These are phyloP conservation scores for Aureobasidium sp. DNA, from an alignment of 2,329 filamentous ascomycete genomes.

Conservation along the genomic window DNA sequence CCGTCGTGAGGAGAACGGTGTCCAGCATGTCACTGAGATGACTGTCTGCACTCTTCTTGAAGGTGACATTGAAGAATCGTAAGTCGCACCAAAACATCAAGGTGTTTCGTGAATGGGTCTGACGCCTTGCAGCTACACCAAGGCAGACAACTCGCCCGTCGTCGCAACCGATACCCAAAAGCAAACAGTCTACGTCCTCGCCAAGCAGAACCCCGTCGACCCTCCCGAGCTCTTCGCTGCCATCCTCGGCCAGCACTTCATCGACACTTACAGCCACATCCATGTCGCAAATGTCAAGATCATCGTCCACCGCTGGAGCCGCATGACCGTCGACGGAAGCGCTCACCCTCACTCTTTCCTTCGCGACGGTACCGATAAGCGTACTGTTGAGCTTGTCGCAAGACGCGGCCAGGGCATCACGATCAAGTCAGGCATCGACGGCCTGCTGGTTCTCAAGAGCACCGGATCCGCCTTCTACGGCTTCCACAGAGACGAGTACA, in stretches of 20 bases:
- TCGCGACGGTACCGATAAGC: slow-evolving; percentile 81
- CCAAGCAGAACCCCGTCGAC: slow-evolving; percentile 86
- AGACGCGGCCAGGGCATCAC: slow-evolving; percentile 61
- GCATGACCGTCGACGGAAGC: slow-evolving; percentile 78
- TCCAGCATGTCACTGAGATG: slow-evolving; percentile 88
- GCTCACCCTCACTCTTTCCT: slow-evolving; percentile 93
- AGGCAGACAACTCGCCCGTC: slow-evolving; percentile 88
- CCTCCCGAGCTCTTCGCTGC: slow-evolving; percentile 89
- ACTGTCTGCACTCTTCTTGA: slow-evolving; percentile 89
- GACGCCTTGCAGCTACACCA: slow-evolving; percentile 63
- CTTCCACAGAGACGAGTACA: slow-evolving; percentile 89
- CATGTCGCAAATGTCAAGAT: slow-evolving; percentile 74
- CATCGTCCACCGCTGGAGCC: slow-evolving; percentile 82
- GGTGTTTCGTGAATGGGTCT: slow-evolving; percentile 4
- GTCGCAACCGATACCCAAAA: slow-evolving; percentile 98
- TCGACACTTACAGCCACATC: slow-evolving; percentile 84
- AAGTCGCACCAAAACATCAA: slow-evolving; percentile 30
- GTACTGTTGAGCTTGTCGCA: slow-evolving; percentile 69
- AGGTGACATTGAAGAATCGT: slow-evolving; percentile 82
- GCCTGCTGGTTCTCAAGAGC: slow-evolving; percentile 86
- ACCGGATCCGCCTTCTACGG: slow-evolving; percentile 94
- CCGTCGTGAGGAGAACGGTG: slow-evolving; percentile 65
- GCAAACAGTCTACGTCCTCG: slow-evolving; percentile 83
- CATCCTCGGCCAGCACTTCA: slow-evolving; percentile 79
- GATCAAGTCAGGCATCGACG: slow-evolving; percentile 70